Evolutionary conservation across 2,329 filamentous ascomycete species (phyloP).

Genomic region (Alternaria triticina): DNA sequence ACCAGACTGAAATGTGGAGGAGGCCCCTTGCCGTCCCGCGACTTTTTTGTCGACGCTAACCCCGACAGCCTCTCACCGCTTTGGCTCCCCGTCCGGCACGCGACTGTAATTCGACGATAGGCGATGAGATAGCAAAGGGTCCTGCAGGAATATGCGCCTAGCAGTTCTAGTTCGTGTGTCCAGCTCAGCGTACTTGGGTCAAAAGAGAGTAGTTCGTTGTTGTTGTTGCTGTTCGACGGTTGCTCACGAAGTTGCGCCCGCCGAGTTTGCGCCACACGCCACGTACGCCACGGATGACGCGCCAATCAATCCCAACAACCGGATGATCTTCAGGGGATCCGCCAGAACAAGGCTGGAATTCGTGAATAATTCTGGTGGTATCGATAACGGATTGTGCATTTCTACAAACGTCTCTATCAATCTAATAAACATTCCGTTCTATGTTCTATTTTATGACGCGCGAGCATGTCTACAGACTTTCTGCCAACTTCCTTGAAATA

Average conservation of each 20-base stretch:
- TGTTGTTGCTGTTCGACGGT: neutral
- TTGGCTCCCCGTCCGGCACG: constrained; percentile 1
- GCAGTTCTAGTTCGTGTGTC: neutral
- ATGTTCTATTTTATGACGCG: neutral
- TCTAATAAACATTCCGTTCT: constrained; percentile 12
- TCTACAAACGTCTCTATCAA: neutral
- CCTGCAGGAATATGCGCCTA: constrained; percentile 15
- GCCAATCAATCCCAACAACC: constrained; percentile 5
- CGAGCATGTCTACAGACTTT: neutral
- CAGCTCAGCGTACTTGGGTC: constrained; percentile 4
- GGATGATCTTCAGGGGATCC: constrained; percentile 16
- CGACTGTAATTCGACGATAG: constrained; percentile 3
- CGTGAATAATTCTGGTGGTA: neutral
- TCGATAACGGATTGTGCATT: neutral
- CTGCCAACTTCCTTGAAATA: neutral
- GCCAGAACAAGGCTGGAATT: constrained; percentile 1
- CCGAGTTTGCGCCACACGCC: neutral
- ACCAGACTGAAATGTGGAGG: constrained; percentile 9
- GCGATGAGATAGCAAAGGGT: constrained; percentile 4
- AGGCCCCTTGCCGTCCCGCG: constrained; percentile 19
- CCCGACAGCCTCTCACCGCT: constrained; percentile 22
- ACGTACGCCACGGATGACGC: constrained; percentile 8
- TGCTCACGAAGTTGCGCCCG: neutral
- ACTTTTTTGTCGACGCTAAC: constrained; percentile 28
- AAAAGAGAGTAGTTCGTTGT: neutral